Evolutionary conservation across 495 filamentous ascomycete genomes (phyloP).

Genomic region (Aspergillus egyptiacus): DNA sequence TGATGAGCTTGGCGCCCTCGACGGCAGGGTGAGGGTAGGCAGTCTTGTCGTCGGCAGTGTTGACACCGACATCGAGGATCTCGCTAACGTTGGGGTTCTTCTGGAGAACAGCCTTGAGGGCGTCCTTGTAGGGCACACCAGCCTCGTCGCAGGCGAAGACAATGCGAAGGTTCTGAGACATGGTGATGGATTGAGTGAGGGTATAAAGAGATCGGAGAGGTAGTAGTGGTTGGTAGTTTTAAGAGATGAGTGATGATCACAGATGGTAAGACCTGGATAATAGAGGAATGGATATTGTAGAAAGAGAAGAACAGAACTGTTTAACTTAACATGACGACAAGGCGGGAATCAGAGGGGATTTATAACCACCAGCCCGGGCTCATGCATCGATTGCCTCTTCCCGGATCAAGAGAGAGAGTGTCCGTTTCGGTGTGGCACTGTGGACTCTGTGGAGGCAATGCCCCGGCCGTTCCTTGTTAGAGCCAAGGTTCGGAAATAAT

Average conservation of each 20-base stretch:
- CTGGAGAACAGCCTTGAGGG: constrained; percentile 67
- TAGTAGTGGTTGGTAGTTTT: not conserved
- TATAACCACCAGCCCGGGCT: too few species aligned
- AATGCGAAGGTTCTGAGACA: constrained; percentile 47
- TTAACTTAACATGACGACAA: too few species aligned
- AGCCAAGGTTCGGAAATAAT: too few species aligned
- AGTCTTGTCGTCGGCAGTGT: constrained; percentile 63
- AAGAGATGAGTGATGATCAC: not conserved
- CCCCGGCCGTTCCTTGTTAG: too few species aligned
- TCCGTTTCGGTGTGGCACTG: too few species aligned
- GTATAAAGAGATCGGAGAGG: not conserved
- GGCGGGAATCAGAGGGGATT: too few species aligned
- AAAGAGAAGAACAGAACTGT: not conserved
- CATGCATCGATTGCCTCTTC: too few species aligned
- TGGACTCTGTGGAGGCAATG: too few species aligned
- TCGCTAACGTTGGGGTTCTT: constrained; percentile 59
- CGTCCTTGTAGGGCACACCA: constrained; percentile 71
- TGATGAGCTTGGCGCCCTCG: constrained; percentile 60
- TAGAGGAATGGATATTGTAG: not conserved
- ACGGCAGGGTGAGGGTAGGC: constrained; percentile 80
- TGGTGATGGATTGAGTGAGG: constrained; percentile 13
- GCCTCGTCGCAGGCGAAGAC: constrained; percentile 67
- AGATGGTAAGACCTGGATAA: not conserved
- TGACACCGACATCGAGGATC: constrained; percentile 65
- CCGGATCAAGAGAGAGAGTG: too few species aligned